Conservation (phyloP, 805 yeast genomes). For the Yamadazyma ubonensis region DNA sequence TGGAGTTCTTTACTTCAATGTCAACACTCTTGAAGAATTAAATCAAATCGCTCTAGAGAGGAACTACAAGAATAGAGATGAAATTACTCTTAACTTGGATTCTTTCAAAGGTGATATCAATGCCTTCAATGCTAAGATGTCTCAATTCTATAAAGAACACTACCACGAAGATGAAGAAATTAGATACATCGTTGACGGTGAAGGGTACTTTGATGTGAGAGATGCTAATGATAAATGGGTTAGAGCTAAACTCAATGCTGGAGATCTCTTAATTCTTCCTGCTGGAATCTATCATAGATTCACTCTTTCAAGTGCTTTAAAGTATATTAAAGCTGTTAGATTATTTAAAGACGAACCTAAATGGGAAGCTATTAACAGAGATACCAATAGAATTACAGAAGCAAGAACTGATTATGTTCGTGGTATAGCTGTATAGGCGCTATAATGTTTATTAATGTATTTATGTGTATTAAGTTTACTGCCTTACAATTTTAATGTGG, state of each 20-base stretch:
- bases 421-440: conserved; percentile 24
- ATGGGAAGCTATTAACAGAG: conserved; percentile 85
- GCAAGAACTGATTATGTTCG: conserved; percentile 37
- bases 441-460: conserved; percentile 3
- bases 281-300: conserved; percentile 95
- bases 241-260: conserved; percentile 58
- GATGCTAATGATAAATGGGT: conserved; percentile 68
- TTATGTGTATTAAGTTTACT: conserved; percentile 7
- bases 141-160: conserved; percentile 77
- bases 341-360: conserved; percentile 93
- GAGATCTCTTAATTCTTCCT: conserved; percentile 76
- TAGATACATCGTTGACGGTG: conserved; percentile 84
- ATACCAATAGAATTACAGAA: conserved; percentile 34
- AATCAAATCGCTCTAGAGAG: conserved; percentile 67
- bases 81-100: conserved; percentile 55
- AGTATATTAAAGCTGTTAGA: conserved; percentile 73
- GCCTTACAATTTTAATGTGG: conserved; percentile 41
- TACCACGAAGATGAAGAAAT: conserved; percentile 97
- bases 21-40: conserved; percentile 53
- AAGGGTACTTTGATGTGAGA: conserved; percentile 88
- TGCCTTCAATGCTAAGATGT: conserved; percentile 62
- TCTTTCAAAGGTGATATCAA: conserved; percentile 58
- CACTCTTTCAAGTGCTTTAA: conserved; percentile 59
- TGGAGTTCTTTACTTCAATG: conserved; percentile 67
- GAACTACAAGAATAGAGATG: conserved; percentile 77